Percentiles rank a stretch among this genome's conserved stretches.
These are phyloP conservation scores for Macroventuria anomochaeta DNA, from an alignment of 2,329 filamentous ascomycete species.

Conservation along the genomic window DNA sequence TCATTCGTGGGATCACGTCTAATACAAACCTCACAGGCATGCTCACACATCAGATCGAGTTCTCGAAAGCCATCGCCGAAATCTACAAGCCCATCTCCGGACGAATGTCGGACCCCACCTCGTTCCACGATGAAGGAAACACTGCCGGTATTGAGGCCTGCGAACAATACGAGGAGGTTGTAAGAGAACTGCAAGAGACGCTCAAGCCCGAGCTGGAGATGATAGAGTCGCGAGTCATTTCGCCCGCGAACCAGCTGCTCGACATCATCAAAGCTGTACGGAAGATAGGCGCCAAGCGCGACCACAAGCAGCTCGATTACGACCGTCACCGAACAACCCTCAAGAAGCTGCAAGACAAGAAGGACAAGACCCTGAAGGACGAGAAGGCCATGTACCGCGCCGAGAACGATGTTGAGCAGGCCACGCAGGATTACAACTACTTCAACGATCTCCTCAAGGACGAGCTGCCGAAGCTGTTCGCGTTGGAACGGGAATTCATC, in stretches of 20 bases:
- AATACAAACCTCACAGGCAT: slow-evolving; percentile 65
- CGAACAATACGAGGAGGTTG: slow-evolving; percentile 93
- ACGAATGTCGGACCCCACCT: slow-evolving; percentile 89
- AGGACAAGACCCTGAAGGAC: slow-evolving; percentile 93
- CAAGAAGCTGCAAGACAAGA: slow-evolving; percentile 97
- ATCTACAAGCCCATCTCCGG: slow-evolving; percentile 99
- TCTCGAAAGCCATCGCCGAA: slow-evolving; percentile 93
- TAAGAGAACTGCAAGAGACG: slow-evolving; percentile 87
- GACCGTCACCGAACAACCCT: slow-evolving; percentile 82
- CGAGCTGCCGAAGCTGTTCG: slow-evolving; percentile 90
- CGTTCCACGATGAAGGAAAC: slow-evolving; percentile 81
- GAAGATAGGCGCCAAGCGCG: slow-evolving; percentile 85
- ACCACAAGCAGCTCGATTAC: slow-evolving; percentile 97
- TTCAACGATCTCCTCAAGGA: slow-evolving; percentile 98
- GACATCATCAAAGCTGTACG: slow-evolving; percentile 95
- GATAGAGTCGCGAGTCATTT: slow-evolving; percentile 91
- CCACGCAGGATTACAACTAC: slow-evolving; percentile 96
- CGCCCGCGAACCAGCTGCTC: slow-evolving; percentile 88
- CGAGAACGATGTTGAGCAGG: slow-evolving; percentile 86
- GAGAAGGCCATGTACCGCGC: slow-evolving; percentile 97
- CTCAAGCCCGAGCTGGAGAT: slow-evolving; percentile 93
- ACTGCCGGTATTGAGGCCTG: slow-evolving; percentile 92
- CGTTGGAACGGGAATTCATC: slow-evolving; percentile 91
- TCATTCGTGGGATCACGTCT: background rate
- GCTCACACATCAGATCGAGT: slow-evolving; percentile 96